Base-by-base conservation (phyloP, 768 basidiomycete genomes). In the Mycena amicta region DNA sequence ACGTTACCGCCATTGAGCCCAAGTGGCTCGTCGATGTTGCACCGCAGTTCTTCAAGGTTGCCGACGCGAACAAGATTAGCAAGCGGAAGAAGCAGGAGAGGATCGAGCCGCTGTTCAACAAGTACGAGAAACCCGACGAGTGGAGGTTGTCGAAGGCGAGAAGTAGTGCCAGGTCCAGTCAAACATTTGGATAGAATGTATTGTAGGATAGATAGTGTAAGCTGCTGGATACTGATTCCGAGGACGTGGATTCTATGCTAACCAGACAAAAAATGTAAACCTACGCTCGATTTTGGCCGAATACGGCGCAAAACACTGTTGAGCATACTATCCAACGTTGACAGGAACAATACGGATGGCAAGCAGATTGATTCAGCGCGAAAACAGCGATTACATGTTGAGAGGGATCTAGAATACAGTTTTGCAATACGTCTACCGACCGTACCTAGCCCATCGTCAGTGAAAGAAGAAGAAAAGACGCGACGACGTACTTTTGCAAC, bases 21-120 rank as follows among this genome's bases (percentile, higher is more conserved):
- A 97, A 97, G 72, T 99, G 96, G 97, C 85, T 98, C 6, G 92
- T 95, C 18, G 95, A 99, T 68, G 95, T 96, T 23, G 97, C 96
- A 5, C 96, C 97, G 1, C 94, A 95, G 59, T 98, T 97, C 82
- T 99, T 98, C 89, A 93, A 92, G 74, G 94, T 99, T 43, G 95
- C 96, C 2, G 97, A 98, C 73, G 91, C 86, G 53, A 95, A 95
- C 77, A 98, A 97, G 75, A 96, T 98, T 76, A 95, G 92, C 70
- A 96, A 95, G 74, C 84, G 94, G 64, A 98, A 97, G 81, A 87
- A 83, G 73, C 90, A 94, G 72, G 95, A 96, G 79, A 97, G 95
- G 84, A 97, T 97, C 63, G 93, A 96, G 70, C 96, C 96, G 6
- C 73, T 98, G 70, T 97, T 74, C 78, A 97, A 98, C 81, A 94